Base-by-base conservation (phyloP, 2,329 filamentous ascomycete species). In the Sclerotinia subarctica region DNA sequence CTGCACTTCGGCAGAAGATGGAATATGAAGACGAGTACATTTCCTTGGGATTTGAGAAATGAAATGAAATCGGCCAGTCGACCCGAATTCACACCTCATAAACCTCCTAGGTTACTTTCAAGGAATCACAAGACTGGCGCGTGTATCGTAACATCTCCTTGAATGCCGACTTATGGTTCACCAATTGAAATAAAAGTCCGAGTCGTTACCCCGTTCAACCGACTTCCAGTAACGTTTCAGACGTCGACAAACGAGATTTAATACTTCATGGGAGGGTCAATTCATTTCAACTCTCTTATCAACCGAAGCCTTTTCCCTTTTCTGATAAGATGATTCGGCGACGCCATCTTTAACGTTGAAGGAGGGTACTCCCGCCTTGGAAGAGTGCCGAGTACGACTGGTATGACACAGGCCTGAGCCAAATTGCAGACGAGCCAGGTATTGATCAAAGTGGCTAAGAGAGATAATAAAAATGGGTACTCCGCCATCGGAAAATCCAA, bases 401-500 rank as follows among this genome's bases (percentile, higher is more conserved):
- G 35, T 44, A 57, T 47, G 58, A 24, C 26, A 35, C 38, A 17
- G 42, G 26, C 49, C 29, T 21, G 29, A 15, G 38, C 58, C 4
- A n/a, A 29, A 49, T 47, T n/a, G 26, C 17, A 24, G 58, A 35
- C 11, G 11, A 38, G n/a, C 44, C 44, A 38, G 38, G 38, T 38
- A 19, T 21, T 38, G 46, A 38, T 38, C 59, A 63, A 63, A 32
- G 54, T 32, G 59, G 47, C 29, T 42, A 47, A 63, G 63, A 29
- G 15, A 47, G 32, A 44, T 26, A 11, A 19, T 52, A 58, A 66
- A 66, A 26, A 42, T 58, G 64, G 56, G 24, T 15, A 49, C 49
- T 51, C 53, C 54, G 32, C 32, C 64, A 60, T 60, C 64, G 64
- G 53, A 51, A 15, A 66, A 60, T 66, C 32, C 10, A 42, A 59